Base-by-base conservation (phyloP, 495 filamentous ascomycete species). In the Sordaria brevicollis region DNA sequence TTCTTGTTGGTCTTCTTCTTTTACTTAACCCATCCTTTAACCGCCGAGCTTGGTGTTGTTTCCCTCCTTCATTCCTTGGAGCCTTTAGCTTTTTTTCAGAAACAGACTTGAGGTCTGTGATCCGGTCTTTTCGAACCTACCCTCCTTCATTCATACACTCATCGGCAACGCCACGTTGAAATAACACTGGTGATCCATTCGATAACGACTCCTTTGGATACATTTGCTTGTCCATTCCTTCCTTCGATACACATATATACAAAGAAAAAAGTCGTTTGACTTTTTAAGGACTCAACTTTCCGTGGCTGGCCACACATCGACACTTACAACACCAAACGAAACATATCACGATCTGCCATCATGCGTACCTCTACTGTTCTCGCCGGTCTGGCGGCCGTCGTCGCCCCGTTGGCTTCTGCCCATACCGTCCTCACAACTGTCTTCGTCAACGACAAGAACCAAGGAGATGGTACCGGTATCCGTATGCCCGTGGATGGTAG, bases 361-460 rank as follows among this genome's bases (percentile, higher is more conserved):
- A 80, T 81, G 79, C 78, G 71, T 29, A 65, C 62, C 41, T 68
- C 71, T 10, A 21, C 69, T 71, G 54, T 72, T 37, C 66, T 74
- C 39, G 57, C 76, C 68, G 74, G 75, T 11, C 67, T 80, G 67
- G 80, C 78, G 67, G 69, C 75, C 33, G 21, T 65, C 54, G 73
- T 82, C 65, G 75, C 76, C 65, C 62, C 74, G 13, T 29, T 75
- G 15, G 76, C 74, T 10, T 71, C 77, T 49, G 88, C 87, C 33
- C 91, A 94, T 71, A 91, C 91, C 19, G 76, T 86, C 65, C 86
- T 92, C 73, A 89, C 89, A 6, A 89, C 86, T 25, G 82, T 93
- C 71, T 89, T 83, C 69, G 78, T 93, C 73, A 80, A 90, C 74
- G 88, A 86, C 69, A 82, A 85, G 31, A 81, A 84, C 72, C 87